Percentiles rank a stretch among this genome's conserved stretches.
phyloP scores from a whole-genome alignment of 1,284 basidiomycete species.

The Pseudozyma tsukubaensis region DNA sequence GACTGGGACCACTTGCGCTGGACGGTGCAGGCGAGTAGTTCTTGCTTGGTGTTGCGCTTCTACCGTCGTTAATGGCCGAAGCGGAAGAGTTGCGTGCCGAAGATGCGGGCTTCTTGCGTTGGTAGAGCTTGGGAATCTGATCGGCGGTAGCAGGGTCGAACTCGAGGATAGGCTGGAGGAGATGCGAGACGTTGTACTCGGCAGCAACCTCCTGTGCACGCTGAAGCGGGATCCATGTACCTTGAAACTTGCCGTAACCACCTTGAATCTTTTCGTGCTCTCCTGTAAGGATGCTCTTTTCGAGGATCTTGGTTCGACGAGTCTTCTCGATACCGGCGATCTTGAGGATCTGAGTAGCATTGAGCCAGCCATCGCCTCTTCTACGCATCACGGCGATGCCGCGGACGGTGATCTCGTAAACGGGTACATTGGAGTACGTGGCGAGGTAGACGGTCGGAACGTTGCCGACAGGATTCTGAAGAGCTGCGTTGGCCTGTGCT shows the following conservation, averaged over 20 bases:
- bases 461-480: slow-evolving; percentile 45
- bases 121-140: slow-evolving; percentile 56
- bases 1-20: slow-evolving; percentile 47
- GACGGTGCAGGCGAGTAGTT: slow-evolving; percentile 38
- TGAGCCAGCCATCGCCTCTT: slow-evolving; percentile 87
- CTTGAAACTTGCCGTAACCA: slow-evolving; percentile 99
- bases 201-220: slow-evolving; percentile 66
- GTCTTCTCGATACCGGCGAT: slow-evolving; percentile 98
- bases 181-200: slow-evolving; percentile 65
- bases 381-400: slow-evolving; percentile 98
- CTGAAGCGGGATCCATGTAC: slow-evolving; percentile 79
- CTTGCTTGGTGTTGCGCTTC: slow-evolving; percentile 28
- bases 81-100: slow-evolving; percentile 56
- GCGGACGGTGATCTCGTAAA: slow-evolving; percentile 76
- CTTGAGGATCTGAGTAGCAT: slow-evolving; percentile 99
- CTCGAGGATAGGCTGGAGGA: slow-evolving; percentile 66
- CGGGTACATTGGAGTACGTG: slow-evolving; percentile 70
- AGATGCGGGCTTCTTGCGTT: slow-evolving; percentile 45
- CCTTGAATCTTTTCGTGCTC: slow-evolving; percentile 99
- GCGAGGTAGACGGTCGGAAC: slow-evolving; percentile 66
- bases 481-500: slow-evolving; percentile 48
- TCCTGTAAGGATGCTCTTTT: slow-evolving; percentile 95
- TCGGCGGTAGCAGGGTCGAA: slow-evolving; percentile 63
- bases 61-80: slow-evolving; percentile 39
- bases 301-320: slow-evolving; percentile 93